Conservation (phyloP, 169 alveolate species). For the Blepharisma undulans region DNA sequence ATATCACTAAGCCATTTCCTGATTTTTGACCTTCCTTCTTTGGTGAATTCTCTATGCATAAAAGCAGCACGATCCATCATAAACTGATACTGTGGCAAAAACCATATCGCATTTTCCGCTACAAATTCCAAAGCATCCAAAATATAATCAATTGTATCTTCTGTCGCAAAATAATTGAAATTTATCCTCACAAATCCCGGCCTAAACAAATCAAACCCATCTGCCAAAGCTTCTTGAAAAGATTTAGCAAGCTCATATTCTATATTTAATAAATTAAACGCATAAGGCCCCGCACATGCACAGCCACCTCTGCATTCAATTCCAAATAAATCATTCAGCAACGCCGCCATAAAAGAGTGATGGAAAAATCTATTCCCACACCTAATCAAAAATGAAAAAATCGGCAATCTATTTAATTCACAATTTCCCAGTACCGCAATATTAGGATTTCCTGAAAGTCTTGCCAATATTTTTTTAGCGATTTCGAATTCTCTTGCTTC, state of each 20-base stretch:
- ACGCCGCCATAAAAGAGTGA: constrained; percentile 89
- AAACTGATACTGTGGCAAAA: constrained; percentile 84
- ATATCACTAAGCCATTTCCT: not conserved
- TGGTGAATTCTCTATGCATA: constrained; percentile 8
- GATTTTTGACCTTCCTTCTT: not conserved
- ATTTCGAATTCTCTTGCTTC: constrained; percentile 42
- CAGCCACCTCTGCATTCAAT: constrained; percentile 93
- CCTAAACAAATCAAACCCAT: constrained; percentile 88
- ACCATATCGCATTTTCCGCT: constrained; percentile 90
- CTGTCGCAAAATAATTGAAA: constrained; percentile 83
- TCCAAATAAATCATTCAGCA: constrained; percentile 93
- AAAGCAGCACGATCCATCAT: constrained; percentile 25
- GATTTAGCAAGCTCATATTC: constrained; percentile 66
- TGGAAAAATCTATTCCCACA: constrained; percentile 78
- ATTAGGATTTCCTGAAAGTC: constrained; percentile 36
- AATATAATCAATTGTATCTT: constrained; percentile 80
- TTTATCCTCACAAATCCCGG: constrained; percentile 93
- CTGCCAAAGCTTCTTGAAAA: constrained; percentile 70
- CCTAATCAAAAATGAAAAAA: constrained; percentile 52
- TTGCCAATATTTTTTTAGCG: constrained; percentile 30
- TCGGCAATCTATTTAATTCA: constrained; percentile 39
- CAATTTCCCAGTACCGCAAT: constrained; percentile 43
- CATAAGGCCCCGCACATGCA: constrained; percentile 93
- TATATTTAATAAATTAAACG: constrained; percentile 83
- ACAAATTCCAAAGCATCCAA: constrained; percentile 86